These are phyloP conservation scores for Micractinium sp. DNA, from an alignment of 139 green algal species.

Conservation along the genomic window DNA sequence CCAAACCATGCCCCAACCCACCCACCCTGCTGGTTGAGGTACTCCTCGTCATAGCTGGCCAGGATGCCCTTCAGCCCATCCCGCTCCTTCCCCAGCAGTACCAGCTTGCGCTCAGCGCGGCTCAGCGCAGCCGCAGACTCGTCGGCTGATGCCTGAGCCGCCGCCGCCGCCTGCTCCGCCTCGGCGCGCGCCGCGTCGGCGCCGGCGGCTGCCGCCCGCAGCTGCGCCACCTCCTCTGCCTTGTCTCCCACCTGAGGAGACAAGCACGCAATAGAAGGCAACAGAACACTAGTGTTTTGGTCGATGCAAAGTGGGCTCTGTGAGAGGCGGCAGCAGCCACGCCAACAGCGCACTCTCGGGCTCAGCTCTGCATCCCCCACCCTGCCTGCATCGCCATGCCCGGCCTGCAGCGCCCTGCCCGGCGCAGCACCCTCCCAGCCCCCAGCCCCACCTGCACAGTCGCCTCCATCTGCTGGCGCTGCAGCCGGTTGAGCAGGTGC, in stretches of 20 bases:
- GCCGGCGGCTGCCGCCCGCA: neutral
- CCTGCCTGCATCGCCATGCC: neutral
- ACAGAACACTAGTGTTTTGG: too few species aligned
- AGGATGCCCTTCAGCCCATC: conserved; percentile 62
- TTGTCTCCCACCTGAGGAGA: neutral
- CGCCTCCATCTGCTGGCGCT: conserved; percentile 25
- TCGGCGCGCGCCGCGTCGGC: conserved; percentile 11
- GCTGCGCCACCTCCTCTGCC: conserved; percentile 15
- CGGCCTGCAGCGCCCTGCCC: neutral
- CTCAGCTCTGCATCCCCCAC: too few species aligned
- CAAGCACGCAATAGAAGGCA: too few species aligned
- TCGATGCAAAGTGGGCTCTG: too few species aligned
- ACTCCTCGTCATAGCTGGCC: conserved; percentile 62
- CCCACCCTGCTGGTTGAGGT: conserved; percentile 39
- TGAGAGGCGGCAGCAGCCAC: too few species aligned
- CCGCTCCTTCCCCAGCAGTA: conserved; percentile 56
- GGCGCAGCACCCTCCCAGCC: neutral
- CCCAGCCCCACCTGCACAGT: neutral
- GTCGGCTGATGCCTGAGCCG: neutral
- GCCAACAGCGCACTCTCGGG: too few species aligned
- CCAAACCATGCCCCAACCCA: neutral
- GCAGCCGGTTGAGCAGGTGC: conserved; percentile 35
- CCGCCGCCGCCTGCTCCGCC: neutral
- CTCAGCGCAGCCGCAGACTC: conserved; percentile 25
- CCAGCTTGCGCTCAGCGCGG: conserved; percentile 46